Percentiles rank a stretch among this genome's conserved stretches.
phyloP scores from a whole-genome alignment of 352 stramenopile species.

The Phytophthora litchii region DNA sequence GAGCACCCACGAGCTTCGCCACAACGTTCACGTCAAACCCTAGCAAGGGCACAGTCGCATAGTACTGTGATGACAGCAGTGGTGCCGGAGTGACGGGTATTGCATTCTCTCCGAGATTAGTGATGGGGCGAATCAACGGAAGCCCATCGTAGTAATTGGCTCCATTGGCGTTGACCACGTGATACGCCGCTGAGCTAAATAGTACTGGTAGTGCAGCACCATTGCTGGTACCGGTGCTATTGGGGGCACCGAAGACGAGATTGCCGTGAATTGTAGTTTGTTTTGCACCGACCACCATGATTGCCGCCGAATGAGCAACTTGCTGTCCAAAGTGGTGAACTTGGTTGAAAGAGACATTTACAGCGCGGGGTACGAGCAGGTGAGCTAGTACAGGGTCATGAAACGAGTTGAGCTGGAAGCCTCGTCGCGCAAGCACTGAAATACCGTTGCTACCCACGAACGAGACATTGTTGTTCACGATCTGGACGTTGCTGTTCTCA shows the following conservation, averaged over 20 bases:
- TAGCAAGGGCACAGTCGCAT: conserved; percentile 41
- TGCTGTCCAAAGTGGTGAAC: conserved; percentile 69
- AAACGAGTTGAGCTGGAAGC: conserved; percentile 46
- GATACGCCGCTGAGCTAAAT: conserved; percentile 36
- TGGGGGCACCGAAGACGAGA: conserved; percentile 58
- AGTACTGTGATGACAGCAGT: conserved; percentile 43
- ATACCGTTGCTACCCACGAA: conserved; percentile 64
- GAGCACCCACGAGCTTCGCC: conserved; percentile 71
- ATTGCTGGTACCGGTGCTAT: conserved; percentile 10
- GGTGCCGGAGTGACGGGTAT: conserved; percentile 43
- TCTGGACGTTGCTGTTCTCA: conserved; percentile 49
- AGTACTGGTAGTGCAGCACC: not conserved
- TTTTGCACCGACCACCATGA: conserved; percentile 58
- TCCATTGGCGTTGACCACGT: conserved; percentile 52
- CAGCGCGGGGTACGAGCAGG: conserved; percentile 43
- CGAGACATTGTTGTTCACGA: conserved; percentile 78
- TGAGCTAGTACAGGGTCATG: conserved; percentile 38
- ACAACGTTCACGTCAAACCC: conserved; percentile 67
- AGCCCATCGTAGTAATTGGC: conserved; percentile 28
- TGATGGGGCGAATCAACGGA: conserved; percentile 42
- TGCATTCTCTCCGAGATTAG: conserved; percentile 28
- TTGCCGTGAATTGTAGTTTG: conserved; percentile 62
- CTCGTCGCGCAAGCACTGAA: conserved; percentile 43
- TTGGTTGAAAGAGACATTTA: conserved; percentile 79
- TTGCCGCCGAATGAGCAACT: conserved; percentile 52